Conservation (phyloP, 495 filamentous ascomycete species). For the Hapsidospora chrysogenum region DNA sequence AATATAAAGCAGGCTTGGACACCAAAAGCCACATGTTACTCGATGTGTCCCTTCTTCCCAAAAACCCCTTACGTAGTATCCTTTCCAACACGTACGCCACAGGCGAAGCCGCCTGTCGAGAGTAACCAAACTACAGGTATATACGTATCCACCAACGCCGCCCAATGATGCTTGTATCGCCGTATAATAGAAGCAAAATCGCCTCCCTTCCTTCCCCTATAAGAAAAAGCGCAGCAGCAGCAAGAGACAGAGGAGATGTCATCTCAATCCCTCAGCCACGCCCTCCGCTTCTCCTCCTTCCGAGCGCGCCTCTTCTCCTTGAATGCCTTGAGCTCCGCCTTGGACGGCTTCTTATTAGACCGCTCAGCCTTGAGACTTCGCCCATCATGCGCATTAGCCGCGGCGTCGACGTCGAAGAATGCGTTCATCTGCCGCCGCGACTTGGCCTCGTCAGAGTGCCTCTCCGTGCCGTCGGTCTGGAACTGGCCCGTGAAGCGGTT, state of each 20-base stretch:
- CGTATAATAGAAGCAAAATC: not conserved
- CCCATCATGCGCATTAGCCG: slow-evolving; percentile 84
- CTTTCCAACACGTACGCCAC: too few species aligned
- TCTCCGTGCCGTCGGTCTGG: slow-evolving; percentile 41
- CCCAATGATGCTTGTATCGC: not conserved
- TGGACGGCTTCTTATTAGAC: slow-evolving; percentile 71
- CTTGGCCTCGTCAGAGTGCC: slow-evolving; percentile 83
- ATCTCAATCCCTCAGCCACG: slow-evolving; percentile 69
- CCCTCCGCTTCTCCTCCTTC: slow-evolving; percentile 89
- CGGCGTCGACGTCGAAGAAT: slow-evolving; percentile 95
- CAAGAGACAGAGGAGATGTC: not conserved
- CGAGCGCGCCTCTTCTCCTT: slow-evolving; percentile 52
- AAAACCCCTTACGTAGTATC: too few species aligned
- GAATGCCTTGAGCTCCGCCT: slow-evolving; percentile 62
- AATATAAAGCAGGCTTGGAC: too few species aligned
- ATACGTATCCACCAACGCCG: not conserved
- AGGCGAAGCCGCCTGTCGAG: too few species aligned
- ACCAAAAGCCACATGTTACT: too few species aligned
- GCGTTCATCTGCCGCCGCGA: slow-evolving; percentile 77
- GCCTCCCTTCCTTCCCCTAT: not conserved
- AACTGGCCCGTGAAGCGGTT: slow-evolving; percentile 87
- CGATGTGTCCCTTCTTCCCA: too few species aligned
- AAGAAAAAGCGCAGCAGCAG: not conserved
- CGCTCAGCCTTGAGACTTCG: slow-evolving; percentile 83
- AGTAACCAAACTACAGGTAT: too few species aligned